Evolutionary conservation across 2,329 filamentous ascomycete genomes (phyloP).

Genomic region (Fusarium beomiforme): DNA sequence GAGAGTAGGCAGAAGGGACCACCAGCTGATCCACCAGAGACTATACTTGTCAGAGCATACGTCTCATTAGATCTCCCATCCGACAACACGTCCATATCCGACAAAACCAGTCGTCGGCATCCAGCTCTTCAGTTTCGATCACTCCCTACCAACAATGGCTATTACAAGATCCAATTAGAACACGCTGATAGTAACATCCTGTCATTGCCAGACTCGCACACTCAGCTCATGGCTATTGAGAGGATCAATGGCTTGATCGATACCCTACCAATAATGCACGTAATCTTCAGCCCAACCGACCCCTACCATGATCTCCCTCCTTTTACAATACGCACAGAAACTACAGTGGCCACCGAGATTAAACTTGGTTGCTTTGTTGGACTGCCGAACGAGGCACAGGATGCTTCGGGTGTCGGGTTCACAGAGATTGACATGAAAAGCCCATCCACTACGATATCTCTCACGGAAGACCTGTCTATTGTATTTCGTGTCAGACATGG

Average conservation of each 20-base stretch:
- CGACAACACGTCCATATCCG: background rate
- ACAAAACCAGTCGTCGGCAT: background rate
- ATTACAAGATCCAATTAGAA: background rate
- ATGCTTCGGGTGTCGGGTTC: background rate
- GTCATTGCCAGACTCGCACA: background rate
- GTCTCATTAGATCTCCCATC: background rate
- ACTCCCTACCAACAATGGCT: background rate
- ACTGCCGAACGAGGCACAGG: background rate
- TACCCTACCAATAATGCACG: background rate
- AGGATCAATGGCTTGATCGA: background rate
- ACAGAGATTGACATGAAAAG: background rate
- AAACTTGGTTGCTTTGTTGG: background rate
- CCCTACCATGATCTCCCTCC: background rate
- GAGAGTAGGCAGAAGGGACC: background rate
- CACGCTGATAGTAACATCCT: background rate
- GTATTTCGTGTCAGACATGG: background rate
- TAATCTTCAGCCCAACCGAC: background rate
- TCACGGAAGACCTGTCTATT: background rate
- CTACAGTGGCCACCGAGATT: background rate
- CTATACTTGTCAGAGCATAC: conserved; percentile 1
- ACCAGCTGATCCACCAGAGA: conserved; percentile 14
- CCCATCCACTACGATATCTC: background rate
- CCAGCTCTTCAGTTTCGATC: background rate
- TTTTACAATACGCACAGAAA: background rate
- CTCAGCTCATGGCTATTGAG: background rate